Conservation (phyloP, 2,329 filamentous ascomycete genomes). For the Botrytis medusae region DNA sequence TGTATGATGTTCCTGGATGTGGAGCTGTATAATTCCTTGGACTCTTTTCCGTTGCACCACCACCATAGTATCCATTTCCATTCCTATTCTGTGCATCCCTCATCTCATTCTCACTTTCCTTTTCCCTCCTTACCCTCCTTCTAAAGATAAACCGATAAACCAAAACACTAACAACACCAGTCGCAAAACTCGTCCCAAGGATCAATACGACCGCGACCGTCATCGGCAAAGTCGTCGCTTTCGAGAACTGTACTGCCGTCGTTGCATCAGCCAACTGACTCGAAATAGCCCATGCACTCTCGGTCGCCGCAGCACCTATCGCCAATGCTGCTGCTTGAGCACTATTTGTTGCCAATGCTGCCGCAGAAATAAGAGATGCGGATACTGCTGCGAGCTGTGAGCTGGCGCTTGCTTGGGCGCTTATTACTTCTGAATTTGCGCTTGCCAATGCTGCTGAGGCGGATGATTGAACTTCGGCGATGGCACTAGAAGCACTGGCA, state of each 20-base stretch:
- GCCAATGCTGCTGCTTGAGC: slow-evolving; percentile 12
- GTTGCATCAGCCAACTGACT: neutral
- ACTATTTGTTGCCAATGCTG: neutral
- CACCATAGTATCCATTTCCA: neutral
- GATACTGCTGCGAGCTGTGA: neutral
- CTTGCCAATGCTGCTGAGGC: slow-evolving; percentile 1
- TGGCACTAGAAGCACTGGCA: slow-evolving; percentile 1
- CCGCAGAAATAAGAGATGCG: neutral
- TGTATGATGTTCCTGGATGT: neutral
- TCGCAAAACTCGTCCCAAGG: neutral
- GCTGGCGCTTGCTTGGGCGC: neutral
- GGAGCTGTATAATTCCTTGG: neutral
- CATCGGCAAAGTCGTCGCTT: neutral
- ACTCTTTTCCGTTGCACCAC: neutral
- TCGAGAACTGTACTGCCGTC: neutral
- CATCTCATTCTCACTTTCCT: neutral
- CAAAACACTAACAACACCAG: slow-evolving; percentile 5
- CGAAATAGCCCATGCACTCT: neutral
- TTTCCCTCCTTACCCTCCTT: neutral
- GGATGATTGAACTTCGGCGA: neutral
- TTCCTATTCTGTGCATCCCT: neutral
- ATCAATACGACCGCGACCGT: slow-evolving; percentile 15
- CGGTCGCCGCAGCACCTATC: neutral
- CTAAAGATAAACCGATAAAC: slow-evolving; percentile 2
- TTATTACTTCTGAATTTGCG: neutral